phyloP scores from a whole-genome alignment of 805 yeast genomes.

The Kodamaea neixiangensis region DNA sequence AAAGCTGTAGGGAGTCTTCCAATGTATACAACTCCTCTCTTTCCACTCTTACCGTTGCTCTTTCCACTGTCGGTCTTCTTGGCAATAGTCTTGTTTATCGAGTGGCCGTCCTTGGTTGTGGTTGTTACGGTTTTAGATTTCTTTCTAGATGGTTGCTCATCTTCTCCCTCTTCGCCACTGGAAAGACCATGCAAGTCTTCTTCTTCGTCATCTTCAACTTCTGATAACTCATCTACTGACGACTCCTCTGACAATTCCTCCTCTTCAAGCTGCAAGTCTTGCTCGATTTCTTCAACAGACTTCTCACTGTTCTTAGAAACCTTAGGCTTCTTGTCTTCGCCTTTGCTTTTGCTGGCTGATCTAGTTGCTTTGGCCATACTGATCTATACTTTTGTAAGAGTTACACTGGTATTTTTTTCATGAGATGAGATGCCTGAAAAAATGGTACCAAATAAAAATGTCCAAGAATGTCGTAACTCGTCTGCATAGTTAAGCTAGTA shows the following conservation, averaged over 20 bases:
- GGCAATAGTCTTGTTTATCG: conserved; percentile 20
- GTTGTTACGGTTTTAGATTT: conserved; percentile 16
- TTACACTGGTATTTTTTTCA: neutral
- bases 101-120: conserved; percentile 20
- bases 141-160: conserved; percentile 25
- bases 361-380: conserved; percentile 7
- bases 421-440: conserved; percentile 7
- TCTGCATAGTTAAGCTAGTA: neutral
- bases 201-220: conserved; percentile 25
- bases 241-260: conserved; percentile 20
- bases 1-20: conserved; percentile 94
- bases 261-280: conserved; percentile 13
- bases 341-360: conserved; percentile 6
- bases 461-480: conserved; percentile 5
- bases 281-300: conserved; percentile 24
- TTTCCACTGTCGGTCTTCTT: conserved; percentile 13
- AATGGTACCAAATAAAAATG: neutral
- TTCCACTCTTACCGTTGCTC: conserved; percentile 24
- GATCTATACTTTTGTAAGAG: neutral
- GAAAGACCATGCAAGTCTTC: conserved; percentile 28
- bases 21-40: conserved; percentile 74
- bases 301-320: conserved; percentile 19
- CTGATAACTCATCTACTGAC: conserved; percentile 19
- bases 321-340: conserved; percentile 10
- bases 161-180: conserved; percentile 27